phyloP scores from a whole-genome alignment of 805 yeast genomes.

The Diddensiella caesifluorescens region DNA sequence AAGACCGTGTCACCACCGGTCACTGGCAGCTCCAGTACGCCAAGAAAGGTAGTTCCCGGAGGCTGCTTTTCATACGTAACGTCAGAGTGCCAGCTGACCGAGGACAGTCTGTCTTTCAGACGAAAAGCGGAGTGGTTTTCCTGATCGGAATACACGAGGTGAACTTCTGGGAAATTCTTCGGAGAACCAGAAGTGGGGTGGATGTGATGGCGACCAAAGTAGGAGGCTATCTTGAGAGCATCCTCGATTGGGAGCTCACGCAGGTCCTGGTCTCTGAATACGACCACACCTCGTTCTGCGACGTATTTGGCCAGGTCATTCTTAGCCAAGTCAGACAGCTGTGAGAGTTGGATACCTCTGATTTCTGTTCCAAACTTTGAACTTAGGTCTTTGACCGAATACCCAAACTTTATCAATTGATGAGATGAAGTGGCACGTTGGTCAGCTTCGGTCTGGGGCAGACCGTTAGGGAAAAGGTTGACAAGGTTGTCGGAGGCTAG shows the following conservation, averaged over 20 bases:
- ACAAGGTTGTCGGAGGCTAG: conserved; percentile 56
- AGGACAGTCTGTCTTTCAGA: conserved; percentile 15
- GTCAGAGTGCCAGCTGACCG: conserved; percentile 61
- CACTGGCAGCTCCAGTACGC: conserved; percentile 54
- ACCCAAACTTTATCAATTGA: conserved; percentile 24
- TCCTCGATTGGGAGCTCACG: conserved; percentile 35
- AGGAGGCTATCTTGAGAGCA: conserved; percentile 46
- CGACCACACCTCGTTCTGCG: conserved; percentile 48
- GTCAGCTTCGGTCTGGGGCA: conserved; percentile 13
- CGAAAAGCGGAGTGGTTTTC: conserved; percentile 26
- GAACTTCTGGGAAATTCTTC: conserved; percentile 51
- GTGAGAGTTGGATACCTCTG: conserved; percentile 42
- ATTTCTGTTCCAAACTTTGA: conserved; percentile 59
- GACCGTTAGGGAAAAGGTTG: conserved; percentile 41
- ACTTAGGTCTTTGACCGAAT: conserved; percentile 39
- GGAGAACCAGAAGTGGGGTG: conserved; percentile 76
- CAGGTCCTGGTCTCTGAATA: conserved; percentile 46
- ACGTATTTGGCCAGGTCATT: conserved; percentile 45
- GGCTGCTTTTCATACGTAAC: conserved; percentile 70
- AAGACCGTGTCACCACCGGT: conserved; percentile 78
- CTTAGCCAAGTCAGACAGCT: conserved; percentile 39
- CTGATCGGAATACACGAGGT: conserved; percentile 50
- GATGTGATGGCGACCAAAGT: conserved; percentile 66
- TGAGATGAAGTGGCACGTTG: conserved; percentile 9
- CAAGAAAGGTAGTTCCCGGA: conserved; percentile 63